Conservation (phyloP, 2,329 filamentous ascomycete genomes). For the Calonectria honghensis region DNA sequence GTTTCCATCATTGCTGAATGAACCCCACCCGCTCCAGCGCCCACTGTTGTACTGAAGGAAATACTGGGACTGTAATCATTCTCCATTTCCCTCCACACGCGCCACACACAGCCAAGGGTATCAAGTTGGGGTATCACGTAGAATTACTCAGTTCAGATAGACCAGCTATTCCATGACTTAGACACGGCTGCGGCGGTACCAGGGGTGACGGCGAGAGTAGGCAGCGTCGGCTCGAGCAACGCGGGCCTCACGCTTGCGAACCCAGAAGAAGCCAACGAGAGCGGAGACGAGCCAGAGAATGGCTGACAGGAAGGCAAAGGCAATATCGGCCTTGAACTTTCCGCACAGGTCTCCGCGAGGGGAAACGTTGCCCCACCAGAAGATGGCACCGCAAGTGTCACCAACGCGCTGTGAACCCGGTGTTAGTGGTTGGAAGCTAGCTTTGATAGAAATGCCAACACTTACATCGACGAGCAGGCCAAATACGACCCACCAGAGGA, state of each 20-base stretch:
- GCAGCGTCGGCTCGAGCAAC: slow-evolving; percentile 58
- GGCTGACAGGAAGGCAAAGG: slow-evolving; percentile 83
- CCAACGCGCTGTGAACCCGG: slow-evolving; percentile 61
- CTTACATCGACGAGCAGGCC: slow-evolving; percentile 78
- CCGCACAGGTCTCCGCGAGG: slow-evolving; percentile 73
- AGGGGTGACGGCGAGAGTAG: slow-evolving; percentile 59
- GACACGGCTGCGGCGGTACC: slow-evolving; percentile 66
- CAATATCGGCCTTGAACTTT: slow-evolving; percentile 82
- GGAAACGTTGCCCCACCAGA: slow-evolving; percentile 75
- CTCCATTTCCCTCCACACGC: slow-evolving; percentile 12
- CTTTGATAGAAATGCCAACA: slow-evolving; percentile 40
- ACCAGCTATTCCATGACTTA: slow-evolving; percentile 53
- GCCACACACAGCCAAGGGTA: slow-evolving; percentile 1
- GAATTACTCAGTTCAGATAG: slow-evolving; percentile 26
- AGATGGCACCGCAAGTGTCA: slow-evolving; percentile 73
- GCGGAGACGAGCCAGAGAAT: slow-evolving; percentile 81
- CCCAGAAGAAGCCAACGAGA: slow-evolving; percentile 74
- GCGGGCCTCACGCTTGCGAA: slow-evolving; percentile 63
- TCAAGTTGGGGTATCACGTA: slow-evolving; percentile 32
- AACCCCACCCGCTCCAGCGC: slow-evolving; percentile 5
- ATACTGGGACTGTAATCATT: background rate
- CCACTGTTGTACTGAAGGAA: slow-evolving; percentile 17
- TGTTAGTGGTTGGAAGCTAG: slow-evolving; percentile 38
- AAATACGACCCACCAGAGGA: slow-evolving; percentile 82
- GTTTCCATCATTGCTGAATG: slow-evolving; percentile 25